Percentiles rank a stretch among this genome's conserved stretches.
These are phyloP conservation scores for Trichophyton equinum DNA, from an alignment of 2,329 filamentous ascomycete genomes.

Conservation along the genomic window DNA sequence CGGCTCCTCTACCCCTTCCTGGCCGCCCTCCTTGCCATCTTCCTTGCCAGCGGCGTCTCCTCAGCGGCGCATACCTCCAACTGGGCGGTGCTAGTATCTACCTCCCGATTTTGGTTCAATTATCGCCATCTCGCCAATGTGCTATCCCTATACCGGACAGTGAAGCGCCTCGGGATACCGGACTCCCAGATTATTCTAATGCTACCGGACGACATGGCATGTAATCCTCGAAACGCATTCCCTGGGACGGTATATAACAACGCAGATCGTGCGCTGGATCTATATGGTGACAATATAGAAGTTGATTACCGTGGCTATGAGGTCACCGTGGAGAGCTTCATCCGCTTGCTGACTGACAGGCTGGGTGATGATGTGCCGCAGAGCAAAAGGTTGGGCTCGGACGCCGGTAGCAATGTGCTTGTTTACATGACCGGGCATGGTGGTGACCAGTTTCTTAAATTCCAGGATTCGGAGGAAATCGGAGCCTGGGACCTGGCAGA, in stretches of 20 bases:
- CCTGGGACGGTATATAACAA: constrained; percentile 98
- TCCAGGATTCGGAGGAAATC: constrained; percentile 96
- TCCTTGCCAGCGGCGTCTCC: constrained; percentile 9
- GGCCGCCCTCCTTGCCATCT: constrained; percentile 13
- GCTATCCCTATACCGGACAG: constrained; percentile 90
- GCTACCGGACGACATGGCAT: constrained; percentile 99
- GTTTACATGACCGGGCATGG: constrained; percentile 99
- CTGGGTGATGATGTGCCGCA: constrained; percentile 89
- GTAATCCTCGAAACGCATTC: constrained; percentile 96
- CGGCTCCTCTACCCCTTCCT: not conserved
- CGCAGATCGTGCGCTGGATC: constrained; percentile 82
- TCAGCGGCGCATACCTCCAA: constrained; percentile 69
- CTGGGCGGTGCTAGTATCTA: constrained; percentile 97
- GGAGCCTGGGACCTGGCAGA: constrained; percentile 91
- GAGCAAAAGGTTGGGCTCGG: constrained; percentile 85
- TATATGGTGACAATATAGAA: constrained; percentile 98
- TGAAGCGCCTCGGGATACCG: constrained; percentile 93
- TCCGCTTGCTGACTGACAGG: constrained; percentile 83
- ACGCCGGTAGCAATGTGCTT: constrained; percentile 90
- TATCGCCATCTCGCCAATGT: constrained; percentile 97
- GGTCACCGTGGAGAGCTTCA: constrained; percentile 98
- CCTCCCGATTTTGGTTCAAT: constrained; percentile 99
- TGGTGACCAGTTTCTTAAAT: constrained; percentile 95
- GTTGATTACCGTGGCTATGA: constrained; percentile 97
- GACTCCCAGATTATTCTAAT: constrained; percentile 99